These are phyloP conservation scores for Ogataea nonfermentans DNA, from an alignment of 805 yeast species.

Conservation along the genomic window DNA sequence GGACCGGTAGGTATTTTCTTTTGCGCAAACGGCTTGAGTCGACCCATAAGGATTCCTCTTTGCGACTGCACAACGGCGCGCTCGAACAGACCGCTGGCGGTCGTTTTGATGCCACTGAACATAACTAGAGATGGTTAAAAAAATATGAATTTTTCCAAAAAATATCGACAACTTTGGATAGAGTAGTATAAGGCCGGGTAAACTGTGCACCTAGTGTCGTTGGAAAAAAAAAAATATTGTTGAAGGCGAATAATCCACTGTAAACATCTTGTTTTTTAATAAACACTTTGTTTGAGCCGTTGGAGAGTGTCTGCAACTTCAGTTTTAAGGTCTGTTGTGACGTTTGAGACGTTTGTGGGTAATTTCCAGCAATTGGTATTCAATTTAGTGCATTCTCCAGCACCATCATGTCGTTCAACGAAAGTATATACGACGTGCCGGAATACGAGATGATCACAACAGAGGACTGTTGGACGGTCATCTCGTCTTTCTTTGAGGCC, in stretches of 20 bases:
- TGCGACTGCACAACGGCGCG: conserved; percentile 13
- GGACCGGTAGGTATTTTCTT: conserved; percentile 21
- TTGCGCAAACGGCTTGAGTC: conserved; percentile 30
- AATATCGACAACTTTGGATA: background rate
- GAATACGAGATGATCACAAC: conserved; percentile 82
- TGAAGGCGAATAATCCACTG: conserved; percentile 13
- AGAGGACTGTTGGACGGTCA: conserved; percentile 99
- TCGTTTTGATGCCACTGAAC: conserved; percentile 6
- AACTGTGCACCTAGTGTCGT: conserved; percentile 2
- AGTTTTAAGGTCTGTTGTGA: conserved; percentile 2
- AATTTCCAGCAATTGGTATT: conserved; percentile 13
- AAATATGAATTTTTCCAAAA: conserved; percentile 1
- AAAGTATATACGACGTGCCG: conserved; percentile 27
- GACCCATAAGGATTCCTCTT: conserved; percentile 31
- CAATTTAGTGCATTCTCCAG: conserved; percentile 9
- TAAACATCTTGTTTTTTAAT: conserved; percentile 10
- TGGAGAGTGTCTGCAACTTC: conserved; percentile 12
- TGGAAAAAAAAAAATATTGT: conserved; percentile 9
- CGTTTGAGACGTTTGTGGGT: conserved; percentile 10
- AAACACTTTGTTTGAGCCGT: conserved; percentile 14
- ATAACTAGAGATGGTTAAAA: background rate
- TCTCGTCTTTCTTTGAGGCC: conserved; percentile 91
- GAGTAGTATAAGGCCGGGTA: conserved; percentile 6
- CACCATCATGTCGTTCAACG: conserved; percentile 20
- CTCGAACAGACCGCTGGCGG: conserved; percentile 10